A percentile compares a stretch with the other conserved stretches of the same genome.
These are phyloP conservation scores for Blastobotrys terrestris DNA, from an alignment of 805 yeast genomes.

Conservation along the genomic window DNA sequence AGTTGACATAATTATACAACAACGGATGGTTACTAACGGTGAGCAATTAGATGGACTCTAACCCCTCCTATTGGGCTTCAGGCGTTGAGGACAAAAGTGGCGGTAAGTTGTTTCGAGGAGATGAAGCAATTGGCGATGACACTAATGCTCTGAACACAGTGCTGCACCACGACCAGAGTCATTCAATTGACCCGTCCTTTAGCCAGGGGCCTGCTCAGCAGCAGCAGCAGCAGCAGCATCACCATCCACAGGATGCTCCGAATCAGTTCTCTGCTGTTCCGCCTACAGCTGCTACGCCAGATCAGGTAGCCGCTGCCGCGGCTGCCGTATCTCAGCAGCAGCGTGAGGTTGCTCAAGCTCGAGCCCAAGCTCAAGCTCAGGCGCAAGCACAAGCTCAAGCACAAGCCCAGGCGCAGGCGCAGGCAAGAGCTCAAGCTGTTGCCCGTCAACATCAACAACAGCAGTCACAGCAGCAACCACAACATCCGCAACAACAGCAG, in stretches of 20 bases:
- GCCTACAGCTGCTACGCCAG: neutral
- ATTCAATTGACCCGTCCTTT: conserved; percentile 5
- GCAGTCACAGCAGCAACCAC: neutral
- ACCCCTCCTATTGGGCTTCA: neutral
- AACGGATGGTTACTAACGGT: neutral
- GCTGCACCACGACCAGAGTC: neutral
- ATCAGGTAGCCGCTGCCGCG: conserved; percentile 2
- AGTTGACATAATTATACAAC: neutral
- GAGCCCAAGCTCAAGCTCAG: neutral
- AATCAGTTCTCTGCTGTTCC: neutral
- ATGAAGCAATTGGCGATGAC: no score
- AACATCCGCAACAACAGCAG: neutral
- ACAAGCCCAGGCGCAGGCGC: neutral
- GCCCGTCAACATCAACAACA: neutral
- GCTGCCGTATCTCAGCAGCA: neutral
- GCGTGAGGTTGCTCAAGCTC: neutral
- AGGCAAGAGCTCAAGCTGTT: neutral
- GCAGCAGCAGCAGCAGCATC: neutral
- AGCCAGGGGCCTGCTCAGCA: neutral
- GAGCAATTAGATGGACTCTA: neutral
- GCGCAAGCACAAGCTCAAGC: neutral
- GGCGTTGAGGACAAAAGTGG: neutral
- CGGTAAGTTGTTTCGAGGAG: no score
- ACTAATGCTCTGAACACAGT: neutral
- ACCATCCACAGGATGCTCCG: neutral